These are phyloP conservation scores for Dissophora globulifera DNA, from an alignment of 192 early-diverging fungal species.

Conservation along the genomic window DNA sequence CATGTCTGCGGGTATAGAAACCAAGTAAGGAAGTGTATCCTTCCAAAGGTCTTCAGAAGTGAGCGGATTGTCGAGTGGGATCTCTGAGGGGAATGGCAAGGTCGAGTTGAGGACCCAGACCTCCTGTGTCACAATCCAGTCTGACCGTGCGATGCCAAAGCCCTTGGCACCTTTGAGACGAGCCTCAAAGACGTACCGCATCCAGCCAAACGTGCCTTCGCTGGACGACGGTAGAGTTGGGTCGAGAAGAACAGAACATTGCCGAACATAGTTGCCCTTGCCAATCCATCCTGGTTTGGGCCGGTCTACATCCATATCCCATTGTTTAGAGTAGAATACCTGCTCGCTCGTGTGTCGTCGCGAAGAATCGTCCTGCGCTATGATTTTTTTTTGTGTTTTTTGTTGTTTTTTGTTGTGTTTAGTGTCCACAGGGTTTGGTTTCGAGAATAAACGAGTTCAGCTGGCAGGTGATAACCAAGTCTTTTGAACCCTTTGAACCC, in stretches of 20 bases:
- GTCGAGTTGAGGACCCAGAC: slow-evolving; percentile 35
- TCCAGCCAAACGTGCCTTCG: slow-evolving; percentile 14
- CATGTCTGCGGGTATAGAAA: slow-evolving; percentile 8
- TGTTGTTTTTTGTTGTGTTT: no score
- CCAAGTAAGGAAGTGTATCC: neutral
- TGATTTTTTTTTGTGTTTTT: no score
- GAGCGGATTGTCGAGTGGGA: slow-evolving; percentile 3
- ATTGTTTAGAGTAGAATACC: slow-evolving; percentile 15
- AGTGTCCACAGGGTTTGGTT: no score
- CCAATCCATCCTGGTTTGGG: slow-evolving; percentile 16
- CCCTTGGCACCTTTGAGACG: slow-evolving; percentile 32
- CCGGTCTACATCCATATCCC: slow-evolving; percentile 17
- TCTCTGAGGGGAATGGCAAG: slow-evolving; percentile 1
- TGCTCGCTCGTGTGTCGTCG: slow-evolving; percentile 10
- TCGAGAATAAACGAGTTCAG: no score
- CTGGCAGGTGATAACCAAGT: no score
- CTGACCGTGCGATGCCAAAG: slow-evolving; percentile 2
- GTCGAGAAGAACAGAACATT: slow-evolving; percentile 17
- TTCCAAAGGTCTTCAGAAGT: neutral
- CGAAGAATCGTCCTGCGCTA: slow-evolving; percentile 17
- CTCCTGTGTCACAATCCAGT: slow-evolving; percentile 19
- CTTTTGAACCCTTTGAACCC: no score
- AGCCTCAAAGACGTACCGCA: slow-evolving; percentile 29
- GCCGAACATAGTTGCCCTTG: slow-evolving; percentile 22
- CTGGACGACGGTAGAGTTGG: slow-evolving; percentile 17